A percentile compares a stretch with the other conserved stretches of the same genome.
Evolutionary conservation across 768 basidiomycete species (phyloP).

Genomic region (Suillus luteus): DNA sequence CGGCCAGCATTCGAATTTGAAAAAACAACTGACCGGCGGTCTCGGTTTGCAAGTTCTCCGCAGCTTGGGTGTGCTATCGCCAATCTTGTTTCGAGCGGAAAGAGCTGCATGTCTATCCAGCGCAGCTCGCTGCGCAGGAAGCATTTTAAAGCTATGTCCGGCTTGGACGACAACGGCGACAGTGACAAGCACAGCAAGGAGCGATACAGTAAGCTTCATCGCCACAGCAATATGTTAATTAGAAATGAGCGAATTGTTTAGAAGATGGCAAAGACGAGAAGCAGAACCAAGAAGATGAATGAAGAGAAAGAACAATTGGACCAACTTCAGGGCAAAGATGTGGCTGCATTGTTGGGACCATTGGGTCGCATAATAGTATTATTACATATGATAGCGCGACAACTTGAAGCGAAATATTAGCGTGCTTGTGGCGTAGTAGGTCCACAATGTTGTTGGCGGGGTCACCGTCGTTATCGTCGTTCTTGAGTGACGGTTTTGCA

Average conservation of each 20-base stretch:
- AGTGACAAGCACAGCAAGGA: slow-evolving; percentile 39
- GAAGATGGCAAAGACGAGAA: slow-evolving; percentile 15
- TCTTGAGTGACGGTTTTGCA: not conserved
- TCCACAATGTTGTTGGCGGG: not conserved
- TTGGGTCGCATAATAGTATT: not conserved
- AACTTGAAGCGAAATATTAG: not conserved
- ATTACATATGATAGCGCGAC: not conserved
- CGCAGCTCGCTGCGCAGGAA: slow-evolving; percentile 28
- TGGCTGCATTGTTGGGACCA: not conserved
- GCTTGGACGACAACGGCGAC: slow-evolving; percentile 32
- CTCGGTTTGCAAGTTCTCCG: slow-evolving; percentile 4
- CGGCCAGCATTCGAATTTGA: not conserved
- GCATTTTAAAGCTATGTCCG: slow-evolving; percentile 30
- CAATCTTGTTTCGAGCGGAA: slow-evolving; percentile 32
- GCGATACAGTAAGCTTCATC: slow-evolving; percentile 48
- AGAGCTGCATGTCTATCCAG: slow-evolving; percentile 34
- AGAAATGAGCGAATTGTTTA: slow-evolving; percentile 14
- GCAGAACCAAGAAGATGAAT: not conserved
- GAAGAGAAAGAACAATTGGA: not conserved
- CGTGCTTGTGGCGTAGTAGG: not conserved
- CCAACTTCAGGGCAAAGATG: slow-evolving; percentile 1
- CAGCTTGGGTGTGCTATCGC: not conserved
- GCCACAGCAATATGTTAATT: slow-evolving; percentile 17
- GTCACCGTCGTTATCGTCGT: not conserved
- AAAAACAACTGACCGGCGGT: not conserved